phyloP scores from a whole-genome alignment of 352 stramenopile genomes.

The Phytophthora pisi region DNA sequence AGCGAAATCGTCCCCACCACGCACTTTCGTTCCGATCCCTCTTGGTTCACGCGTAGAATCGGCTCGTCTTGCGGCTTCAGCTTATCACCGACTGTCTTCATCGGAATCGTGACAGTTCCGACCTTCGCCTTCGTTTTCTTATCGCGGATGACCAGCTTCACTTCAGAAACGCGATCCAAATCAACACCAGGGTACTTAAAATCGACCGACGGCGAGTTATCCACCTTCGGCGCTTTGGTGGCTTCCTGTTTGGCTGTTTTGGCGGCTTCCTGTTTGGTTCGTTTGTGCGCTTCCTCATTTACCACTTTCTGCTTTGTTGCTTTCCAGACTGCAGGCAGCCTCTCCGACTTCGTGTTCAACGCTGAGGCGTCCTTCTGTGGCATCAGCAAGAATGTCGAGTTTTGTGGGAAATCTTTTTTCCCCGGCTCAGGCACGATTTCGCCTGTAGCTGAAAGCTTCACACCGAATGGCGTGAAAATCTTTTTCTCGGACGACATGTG shows the following conservation, averaged over 20 bases:
- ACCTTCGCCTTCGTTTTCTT: slow-evolving; percentile 37
- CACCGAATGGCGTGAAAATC: slow-evolving; percentile 44
- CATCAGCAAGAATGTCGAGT: slow-evolving; percentile 34
- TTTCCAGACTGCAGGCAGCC: not conserved
- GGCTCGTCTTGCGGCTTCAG: slow-evolving; percentile 21
- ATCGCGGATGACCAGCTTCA: slow-evolving; percentile 42
- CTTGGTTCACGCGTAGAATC: slow-evolving; percentile 38
- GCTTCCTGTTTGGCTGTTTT: slow-evolving; percentile 7
- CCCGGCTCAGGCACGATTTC: slow-evolving; percentile 52
- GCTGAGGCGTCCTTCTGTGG: not conserved
- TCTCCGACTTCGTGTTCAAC: not conserved
- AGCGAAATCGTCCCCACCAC: slow-evolving; percentile 67
- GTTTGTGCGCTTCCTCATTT: not conserved
- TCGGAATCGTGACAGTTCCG: slow-evolving; percentile 44
- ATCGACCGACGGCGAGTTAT: slow-evolving; percentile 11
- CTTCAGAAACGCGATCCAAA: slow-evolving; percentile 46
- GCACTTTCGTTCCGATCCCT: slow-evolving; percentile 25
- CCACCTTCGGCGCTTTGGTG: slow-evolving; percentile 2
- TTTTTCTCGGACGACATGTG: slow-evolving; percentile 25
- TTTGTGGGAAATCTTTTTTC: slow-evolving; percentile 29
- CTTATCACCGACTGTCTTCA: slow-evolving; percentile 32
- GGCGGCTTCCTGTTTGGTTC: slow-evolving; percentile 5
- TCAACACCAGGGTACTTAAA: slow-evolving; percentile 52
- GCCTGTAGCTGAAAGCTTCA: slow-evolving; percentile 43
- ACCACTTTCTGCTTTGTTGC: not conserved